Evolutionary conservation across 2,329 filamentous ascomycete genomes (phyloP).

Genomic region (Hirsutella thompsonii): DNA sequence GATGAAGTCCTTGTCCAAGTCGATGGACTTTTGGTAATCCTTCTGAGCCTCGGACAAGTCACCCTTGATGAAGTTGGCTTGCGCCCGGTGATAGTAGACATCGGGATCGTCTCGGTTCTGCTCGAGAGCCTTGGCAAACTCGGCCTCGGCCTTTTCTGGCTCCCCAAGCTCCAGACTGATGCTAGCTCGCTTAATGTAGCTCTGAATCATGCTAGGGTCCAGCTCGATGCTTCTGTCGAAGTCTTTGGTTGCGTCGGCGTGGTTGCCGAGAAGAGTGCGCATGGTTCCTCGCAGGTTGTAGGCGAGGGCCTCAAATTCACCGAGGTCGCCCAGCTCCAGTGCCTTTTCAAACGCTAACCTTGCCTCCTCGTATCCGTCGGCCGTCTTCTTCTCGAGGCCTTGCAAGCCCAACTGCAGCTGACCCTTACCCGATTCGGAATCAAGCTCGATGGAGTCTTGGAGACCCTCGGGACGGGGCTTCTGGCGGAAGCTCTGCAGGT

Average conservation of each 20-base stretch:
- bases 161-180: constrained; percentile 91
- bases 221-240: constrained; percentile 89
- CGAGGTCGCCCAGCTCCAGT: constrained; percentile 67
- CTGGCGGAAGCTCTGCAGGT: constrained; percentile 92
- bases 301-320: constrained; percentile 74
- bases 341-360: constrained; percentile 78
- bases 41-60: constrained; percentile 90
- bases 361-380: constrained; percentile 84
- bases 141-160: constrained; percentile 71
- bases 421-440: constrained; percentile 67
- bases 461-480: constrained; percentile 69
- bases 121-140: constrained; percentile 74
- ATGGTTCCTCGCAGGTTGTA: constrained; percentile 97
- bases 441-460: constrained; percentile 67
- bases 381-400: constrained; percentile 74
- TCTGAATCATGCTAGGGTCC: constrained; percentile 79
- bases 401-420: constrained; percentile 75
- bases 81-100: constrained; percentile 97
- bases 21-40: constrained; percentile 99
- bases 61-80: constrained; percentile 93
- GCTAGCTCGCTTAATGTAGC: constrained; percentile 97
- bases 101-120: constrained; percentile 86
- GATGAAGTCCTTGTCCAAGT: constrained; percentile 90
- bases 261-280: constrained; percentile 82
- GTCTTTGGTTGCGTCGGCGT: constrained; percentile 68